Evolutionary conservation across 768 basidiomycete species (phyloP), one percentile per base, ranked within the genome.

Genomic region (Collybia sordida): DNA sequence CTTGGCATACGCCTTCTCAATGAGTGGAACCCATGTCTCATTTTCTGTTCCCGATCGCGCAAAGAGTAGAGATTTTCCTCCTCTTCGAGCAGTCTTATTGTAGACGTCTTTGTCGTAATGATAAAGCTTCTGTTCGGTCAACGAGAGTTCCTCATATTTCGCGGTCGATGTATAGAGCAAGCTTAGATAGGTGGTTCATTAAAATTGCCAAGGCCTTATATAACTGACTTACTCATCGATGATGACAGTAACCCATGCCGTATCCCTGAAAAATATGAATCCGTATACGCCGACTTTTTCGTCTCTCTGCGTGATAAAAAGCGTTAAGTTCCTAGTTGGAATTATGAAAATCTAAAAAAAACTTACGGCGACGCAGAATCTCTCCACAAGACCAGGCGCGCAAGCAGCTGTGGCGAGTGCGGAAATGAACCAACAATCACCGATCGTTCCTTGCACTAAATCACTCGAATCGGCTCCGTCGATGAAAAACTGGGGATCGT

Each of bases 1-100:
- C 54, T 83, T 83, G 0, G 80, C 81, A 47, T 75, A 83, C 4
- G 81, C 81, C 56, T 83, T 83, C 58, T 82, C 81, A 19, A 81
- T 66, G 1, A 83, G 60, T 1, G 81, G 75, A 0, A 81, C 77
- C 81, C 81, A 82, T 0, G 79, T 81, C 47, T 82, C 80, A 25
- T 74, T 73, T 6, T 75, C 67, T 3, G 71, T 69, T 3, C 66
- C 71, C 3, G 75, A 77, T 43, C 66, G 69, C 6, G 81, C 77
- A 61, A 81, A 83, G 49, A 74, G 74, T 22, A 83, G 63, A 2
- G 64, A 64, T 49, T 79, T 77, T 28, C 71, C 72, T 14, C 75
- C 75, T 51, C 71, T 76, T 2, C 78, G 63, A 9, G 79, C 78
- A 0, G 66, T 63, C 6, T 57, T 49, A 39, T 80, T 73, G 60